These are phyloP conservation scores for Casuarina glauca DNA, from an alignment of 306 rosid species.

Conservation along the genomic window DNA sequence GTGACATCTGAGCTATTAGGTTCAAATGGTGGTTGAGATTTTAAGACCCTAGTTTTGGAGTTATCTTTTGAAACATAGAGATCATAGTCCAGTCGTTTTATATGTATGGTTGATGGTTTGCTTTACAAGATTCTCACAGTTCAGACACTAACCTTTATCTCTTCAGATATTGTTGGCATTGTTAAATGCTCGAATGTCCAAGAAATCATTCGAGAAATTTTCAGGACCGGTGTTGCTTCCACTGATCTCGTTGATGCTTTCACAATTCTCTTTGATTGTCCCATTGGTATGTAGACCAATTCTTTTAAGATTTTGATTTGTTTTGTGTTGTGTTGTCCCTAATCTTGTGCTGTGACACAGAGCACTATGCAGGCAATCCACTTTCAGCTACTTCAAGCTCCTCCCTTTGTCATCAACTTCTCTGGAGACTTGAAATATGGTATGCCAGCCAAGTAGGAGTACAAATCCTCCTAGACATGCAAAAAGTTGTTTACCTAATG, in stretches of 20 bases:
- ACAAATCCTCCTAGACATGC: conserved; percentile 12
- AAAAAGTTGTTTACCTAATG: conserved; percentile 2
- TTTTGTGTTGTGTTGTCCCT: conserved; percentile 12
- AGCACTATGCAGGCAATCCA: conserved; percentile 76
- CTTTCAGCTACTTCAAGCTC: conserved; percentile 84
- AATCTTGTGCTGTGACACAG: conserved; percentile 48
- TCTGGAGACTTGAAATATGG: conserved; percentile 89
- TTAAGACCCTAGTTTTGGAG: no score
- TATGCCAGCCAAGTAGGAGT: conserved; percentile 32
- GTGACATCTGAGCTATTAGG: no score
- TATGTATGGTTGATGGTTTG: not conserved
- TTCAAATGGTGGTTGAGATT: no score
- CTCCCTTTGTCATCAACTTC: conserved; percentile 67
- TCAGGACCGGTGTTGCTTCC: conserved; percentile 72
- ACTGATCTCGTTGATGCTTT: conserved; percentile 75
- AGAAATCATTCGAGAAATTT: conserved; percentile 68
- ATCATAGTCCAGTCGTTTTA: not conserved
- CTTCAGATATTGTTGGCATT: conserved; percentile 71
- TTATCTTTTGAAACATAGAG: no score
- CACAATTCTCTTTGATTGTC: conserved; percentile 82
- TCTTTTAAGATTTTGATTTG: conserved; percentile 9
- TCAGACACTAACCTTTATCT: conserved; percentile 12
- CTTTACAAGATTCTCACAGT: conserved; percentile 17
- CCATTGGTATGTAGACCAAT: conserved; percentile 66
- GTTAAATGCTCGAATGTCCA: conserved; percentile 85